These are phyloP conservation scores for Leptographium procerum DNA, from an alignment of 2,329 filamentous ascomycete genomes.

Conservation along the genomic window DNA sequence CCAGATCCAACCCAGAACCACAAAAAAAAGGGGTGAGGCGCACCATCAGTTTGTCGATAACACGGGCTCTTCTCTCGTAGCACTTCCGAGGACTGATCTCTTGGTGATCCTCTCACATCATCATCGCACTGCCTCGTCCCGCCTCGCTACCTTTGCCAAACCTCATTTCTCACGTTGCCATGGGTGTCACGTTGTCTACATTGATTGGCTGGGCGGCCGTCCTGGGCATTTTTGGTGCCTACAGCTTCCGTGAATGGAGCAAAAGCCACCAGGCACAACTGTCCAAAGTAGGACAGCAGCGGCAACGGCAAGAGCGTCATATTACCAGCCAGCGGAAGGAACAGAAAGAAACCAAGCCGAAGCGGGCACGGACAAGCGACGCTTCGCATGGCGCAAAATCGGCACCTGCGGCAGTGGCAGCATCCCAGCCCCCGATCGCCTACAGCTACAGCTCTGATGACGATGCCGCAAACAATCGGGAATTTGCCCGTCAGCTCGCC, in stretches of 20 bases:
- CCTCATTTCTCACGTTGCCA: conserved; percentile 7
- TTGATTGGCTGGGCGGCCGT: conserved; percentile 22
- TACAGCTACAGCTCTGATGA: conserved; percentile 39
- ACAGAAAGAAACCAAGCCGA: conserved; percentile 18
- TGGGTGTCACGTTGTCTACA: conserved; percentile 24
- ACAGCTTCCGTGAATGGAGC: conserved; percentile 15
- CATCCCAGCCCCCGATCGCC: conserved; percentile 12
- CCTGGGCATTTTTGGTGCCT: conserved; percentile 14
- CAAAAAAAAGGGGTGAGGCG: not conserved
- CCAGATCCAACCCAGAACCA: not conserved
- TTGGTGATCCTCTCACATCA: not conserved
- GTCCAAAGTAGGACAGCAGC: conserved; percentile 13
- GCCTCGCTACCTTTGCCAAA: not conserved
- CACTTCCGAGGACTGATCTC: not conserved
- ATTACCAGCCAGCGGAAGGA: conserved; percentile 23
- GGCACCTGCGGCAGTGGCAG: conserved; percentile 1
- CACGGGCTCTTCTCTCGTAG: not conserved
- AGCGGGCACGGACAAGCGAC: conserved; percentile 27
- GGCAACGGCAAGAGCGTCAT: conserved; percentile 19
- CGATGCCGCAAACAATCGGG: conserved; percentile 43
- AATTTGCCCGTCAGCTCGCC: conserved; percentile 65
- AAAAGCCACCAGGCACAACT: conserved; percentile 14
- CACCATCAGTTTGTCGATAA: not conserved
- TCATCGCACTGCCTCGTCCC: too few relatives aligned
- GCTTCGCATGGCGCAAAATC: conserved; percentile 24